Conservation (phyloP, 1,284 basidiomycete species). For the Nidula niveotomentosa region DNA sequence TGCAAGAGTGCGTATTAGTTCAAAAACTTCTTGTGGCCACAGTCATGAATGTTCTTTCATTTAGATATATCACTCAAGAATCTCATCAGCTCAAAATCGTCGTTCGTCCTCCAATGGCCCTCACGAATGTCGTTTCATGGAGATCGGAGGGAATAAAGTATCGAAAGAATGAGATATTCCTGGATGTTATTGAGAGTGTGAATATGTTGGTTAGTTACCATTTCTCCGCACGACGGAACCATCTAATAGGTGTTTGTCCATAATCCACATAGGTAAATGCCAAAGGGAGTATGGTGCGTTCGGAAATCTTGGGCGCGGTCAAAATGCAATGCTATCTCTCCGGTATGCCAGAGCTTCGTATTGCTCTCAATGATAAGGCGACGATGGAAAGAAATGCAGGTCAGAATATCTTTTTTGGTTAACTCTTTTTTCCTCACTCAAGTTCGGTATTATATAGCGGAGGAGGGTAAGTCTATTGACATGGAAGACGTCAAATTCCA, state of each 20-base stretch:
- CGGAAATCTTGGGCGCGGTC: slow-evolving; percentile 94
- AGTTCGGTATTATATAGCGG: slow-evolving; percentile 51
- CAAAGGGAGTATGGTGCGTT: slow-evolving; percentile 95
- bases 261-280: slow-evolving; percentile 98
- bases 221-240: no score
- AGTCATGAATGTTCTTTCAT: no score
- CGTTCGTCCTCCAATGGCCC: slow-evolving; percentile 94
- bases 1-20: slow-evolving; percentile 85
- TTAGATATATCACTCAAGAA: no score
- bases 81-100: no score
- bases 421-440: slow-evolving; percentile 24
- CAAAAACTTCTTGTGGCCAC: slow-evolving; percentile 54
- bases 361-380: slow-evolving; percentile 98
- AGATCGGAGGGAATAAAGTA: slow-evolving; percentile 97
- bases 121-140: slow-evolving; percentile 99
- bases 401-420: no score
- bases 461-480: slow-evolving; percentile 96
- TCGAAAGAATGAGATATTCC: slow-evolving; percentile 98
- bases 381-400: slow-evolving; percentile 98
- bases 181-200: slow-evolving; percentile 98
- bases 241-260: no score
- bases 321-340: slow-evolving; percentile 99
- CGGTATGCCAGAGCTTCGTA: slow-evolving; percentile 95
- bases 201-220: slow-evolving; percentile 85
- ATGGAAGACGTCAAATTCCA: slow-evolving; percentile 99